Percentiles rank a stretch among this genome's conserved stretches.
Evolutionary conservation across 1,284 basidiomycete genomes (phyloP).

Genomic region (Ceratobasidium sp.): DNA sequence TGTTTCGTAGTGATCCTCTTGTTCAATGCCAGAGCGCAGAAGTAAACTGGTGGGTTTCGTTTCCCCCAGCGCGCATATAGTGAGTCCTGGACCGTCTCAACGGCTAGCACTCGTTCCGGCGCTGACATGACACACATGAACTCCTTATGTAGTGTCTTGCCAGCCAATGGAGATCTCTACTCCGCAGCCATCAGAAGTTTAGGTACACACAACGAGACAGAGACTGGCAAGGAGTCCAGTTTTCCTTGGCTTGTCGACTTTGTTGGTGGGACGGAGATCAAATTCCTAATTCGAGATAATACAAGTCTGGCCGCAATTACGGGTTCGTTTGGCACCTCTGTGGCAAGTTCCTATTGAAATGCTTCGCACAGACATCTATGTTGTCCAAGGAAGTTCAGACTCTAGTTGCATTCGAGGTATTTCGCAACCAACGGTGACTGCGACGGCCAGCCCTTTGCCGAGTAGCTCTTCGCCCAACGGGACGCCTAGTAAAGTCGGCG

Average conservation of each 20-base stretch:
- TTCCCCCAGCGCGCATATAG: neutral
- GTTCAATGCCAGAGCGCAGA: neutral
- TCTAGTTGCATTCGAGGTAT: neutral
- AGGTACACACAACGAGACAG: neutral
- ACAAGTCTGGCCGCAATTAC: neutral
- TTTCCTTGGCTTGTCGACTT: neutral
- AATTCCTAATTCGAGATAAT: constrained; percentile 4
- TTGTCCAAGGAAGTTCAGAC: neutral
- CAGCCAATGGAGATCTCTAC: neutral
- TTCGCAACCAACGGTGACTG: neutral
- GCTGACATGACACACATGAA: neutral
- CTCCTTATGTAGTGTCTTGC: neutral
- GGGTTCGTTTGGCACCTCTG: neutral
- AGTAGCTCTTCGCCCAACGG: neutral
- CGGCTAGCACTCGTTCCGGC: too few relatives aligned
- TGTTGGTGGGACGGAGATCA: constrained; percentile 2
- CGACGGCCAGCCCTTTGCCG: neutral
- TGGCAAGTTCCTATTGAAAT: neutral
- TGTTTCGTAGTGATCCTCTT: neutral
- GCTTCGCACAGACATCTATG: neutral
- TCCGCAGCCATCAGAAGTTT: neutral
- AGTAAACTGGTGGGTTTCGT: neutral
- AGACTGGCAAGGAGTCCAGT: too few relatives aligned
- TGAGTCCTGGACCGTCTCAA: neutral
- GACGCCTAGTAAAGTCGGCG: neutral